Base-by-base conservation (phyloP, 169 alveolate species). In the Perkinsus chesapeaki region DNA sequence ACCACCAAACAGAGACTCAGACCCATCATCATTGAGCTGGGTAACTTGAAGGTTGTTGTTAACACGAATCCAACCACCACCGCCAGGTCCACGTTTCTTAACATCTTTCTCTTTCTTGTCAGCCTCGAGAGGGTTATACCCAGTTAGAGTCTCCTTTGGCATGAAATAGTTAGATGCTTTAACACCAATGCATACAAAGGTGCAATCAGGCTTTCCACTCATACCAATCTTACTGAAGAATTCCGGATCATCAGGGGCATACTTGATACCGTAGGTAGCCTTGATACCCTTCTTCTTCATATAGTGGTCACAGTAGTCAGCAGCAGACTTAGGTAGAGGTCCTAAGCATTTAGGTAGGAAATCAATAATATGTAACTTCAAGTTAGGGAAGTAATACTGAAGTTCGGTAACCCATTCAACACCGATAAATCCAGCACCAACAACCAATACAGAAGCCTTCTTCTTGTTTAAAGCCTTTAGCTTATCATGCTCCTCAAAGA, bases 61-160 rank as follows among this genome's bases (percentile, higher is more conserved):
- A 48, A 94, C 73, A 91, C 90, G 93, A 48, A 94, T 94, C 95
- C 95, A 94, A 31, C 95, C 95, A 39, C 95, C 95, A n/a, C 95
- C 95, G 12, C 95, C 95, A 12, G 95, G 95, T 9, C 94, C 95
- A 39, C 92, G 93, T 72, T 93, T 92, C 20, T 92, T 73, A 20
- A 27, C 39, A 20, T 47, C 82, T 38, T 48, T n/a, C 82, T 23
- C 90, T n/a, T 31, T 39, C 37, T 34, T 39, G 43, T 36, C 39
- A 0, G 10, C 39, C 39, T 27, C 37, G 38, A 91, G 0, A 47
- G 36, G 82, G 38, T 73, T 93, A 91, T 92, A 93, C 91, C 95
- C 16, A 60, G 92, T 39, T 72, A 94, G 90, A 12, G 95, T 94
- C 60, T 82, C 91, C 43, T 92, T 92, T 20, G 95, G 95, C 95